These are phyloP conservation scores for Dicorynia guianensis DNA, from an alignment of 306 rosid species.

Conservation along the genomic window DNA sequence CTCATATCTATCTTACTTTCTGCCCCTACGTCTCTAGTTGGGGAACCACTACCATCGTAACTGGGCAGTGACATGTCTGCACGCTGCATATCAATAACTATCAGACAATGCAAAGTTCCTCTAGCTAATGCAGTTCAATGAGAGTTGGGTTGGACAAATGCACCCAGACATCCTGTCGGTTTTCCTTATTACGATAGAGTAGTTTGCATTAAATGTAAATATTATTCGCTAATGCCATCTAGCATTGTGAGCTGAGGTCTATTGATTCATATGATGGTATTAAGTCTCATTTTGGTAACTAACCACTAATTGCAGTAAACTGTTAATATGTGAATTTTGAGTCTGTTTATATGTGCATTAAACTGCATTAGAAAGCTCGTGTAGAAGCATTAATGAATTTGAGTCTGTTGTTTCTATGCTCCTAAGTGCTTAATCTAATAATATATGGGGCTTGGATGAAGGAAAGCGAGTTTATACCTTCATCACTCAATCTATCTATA, in stretches of 20 bases:
- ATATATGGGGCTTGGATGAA: constrained; percentile 16
- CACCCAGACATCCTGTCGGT: not conserved
- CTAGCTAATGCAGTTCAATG: constrained; percentile 26
- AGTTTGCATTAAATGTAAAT: not conserved
- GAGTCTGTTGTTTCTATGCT: constrained; percentile 4
- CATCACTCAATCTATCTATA: not conserved
- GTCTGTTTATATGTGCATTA: no score
- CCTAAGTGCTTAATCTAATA: not conserved
- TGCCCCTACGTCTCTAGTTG: constrained; percentile 4
- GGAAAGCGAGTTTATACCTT: constrained; percentile 17
- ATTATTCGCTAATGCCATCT: constrained; percentile 34
- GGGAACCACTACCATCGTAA: constrained; percentile 15
- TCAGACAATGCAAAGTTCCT: not conserved
- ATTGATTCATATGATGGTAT: constrained; percentile 26
- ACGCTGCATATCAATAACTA: not conserved
- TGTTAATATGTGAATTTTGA: not conserved
- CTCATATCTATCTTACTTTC: constrained; percentile 20
- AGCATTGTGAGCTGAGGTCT: constrained; percentile 17
- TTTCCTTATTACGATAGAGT: constrained; percentile 15
- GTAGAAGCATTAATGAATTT: not conserved
- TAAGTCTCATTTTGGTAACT: not conserved
- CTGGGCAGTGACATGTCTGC: constrained; percentile 1
- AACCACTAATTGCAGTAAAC: constrained; percentile 7
- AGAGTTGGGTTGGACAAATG: constrained; percentile 28
- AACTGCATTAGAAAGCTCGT: constrained; percentile 12